These are phyloP conservation scores for Plasmodium chabaudi DNA, from an alignment of 169 alveolate species.

Conservation along the genomic window DNA sequence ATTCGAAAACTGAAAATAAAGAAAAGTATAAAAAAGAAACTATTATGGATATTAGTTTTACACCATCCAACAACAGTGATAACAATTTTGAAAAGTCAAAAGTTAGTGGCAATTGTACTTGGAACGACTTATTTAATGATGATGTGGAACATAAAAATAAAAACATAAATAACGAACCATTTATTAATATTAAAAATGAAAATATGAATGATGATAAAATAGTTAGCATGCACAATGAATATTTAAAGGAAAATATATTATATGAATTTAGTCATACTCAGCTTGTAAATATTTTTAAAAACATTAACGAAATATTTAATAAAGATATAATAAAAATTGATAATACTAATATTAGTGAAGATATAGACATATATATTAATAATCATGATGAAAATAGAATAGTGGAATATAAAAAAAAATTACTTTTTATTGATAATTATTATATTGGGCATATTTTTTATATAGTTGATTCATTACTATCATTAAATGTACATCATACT, in stretches of 20 bases:
- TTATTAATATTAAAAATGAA: constrained; percentile 22
- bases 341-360: background rate
- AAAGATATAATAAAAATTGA: constrained; percentile 38
- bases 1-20: constrained; percentile 43
- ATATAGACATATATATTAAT: background rate
- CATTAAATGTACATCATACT: constrained; percentile 63
- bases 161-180: constrained; percentile 45
- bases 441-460: constrained; percentile 66
- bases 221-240: constrained; percentile 16
- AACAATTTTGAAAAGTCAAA: too few relatives aligned
- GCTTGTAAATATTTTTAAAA: constrained; percentile 7
- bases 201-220: background rate
- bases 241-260: constrained; percentile 34
- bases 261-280: constrained; percentile 25
- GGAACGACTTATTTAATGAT: constrained; percentile 34
- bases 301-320: background rate
- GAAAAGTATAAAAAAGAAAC: background rate
- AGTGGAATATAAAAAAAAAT: constrained; percentile 22
- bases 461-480: constrained; percentile 35
- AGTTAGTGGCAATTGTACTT: background rate
- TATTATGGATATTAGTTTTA: background rate
- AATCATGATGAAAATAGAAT: background rate
- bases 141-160: constrained; percentile 30
- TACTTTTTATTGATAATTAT: constrained; percentile 49
- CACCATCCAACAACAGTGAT: background rate